These are phyloP conservation scores for Selaginella tamariscina DNA, from an alignment of 75 land plant species.

Conservation along the genomic window DNA sequence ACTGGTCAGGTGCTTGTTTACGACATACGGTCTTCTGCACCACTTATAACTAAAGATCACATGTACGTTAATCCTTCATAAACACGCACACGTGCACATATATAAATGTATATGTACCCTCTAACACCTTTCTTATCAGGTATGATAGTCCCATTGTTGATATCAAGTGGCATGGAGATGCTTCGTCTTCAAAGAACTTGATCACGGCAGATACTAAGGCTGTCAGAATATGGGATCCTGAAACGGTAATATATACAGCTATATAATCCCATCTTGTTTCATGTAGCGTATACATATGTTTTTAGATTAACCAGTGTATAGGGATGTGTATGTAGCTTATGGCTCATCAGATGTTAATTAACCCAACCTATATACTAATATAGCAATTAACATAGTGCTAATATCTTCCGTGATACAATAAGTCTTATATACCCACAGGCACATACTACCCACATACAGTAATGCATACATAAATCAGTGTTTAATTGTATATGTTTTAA, in stretches of 20 bases:
- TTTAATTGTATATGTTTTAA: background rate
- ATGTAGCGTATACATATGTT: background rate
- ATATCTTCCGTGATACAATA: too few species aligned
- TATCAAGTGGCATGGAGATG: slow-evolving; percentile 88
- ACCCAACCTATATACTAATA: too few species aligned
- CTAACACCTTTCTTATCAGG: slow-evolving; percentile 28
- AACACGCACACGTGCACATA: too few species aligned
- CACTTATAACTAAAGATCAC: slow-evolving; percentile 73
- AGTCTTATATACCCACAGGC: too few species aligned
- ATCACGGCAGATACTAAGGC: slow-evolving; percentile 68
- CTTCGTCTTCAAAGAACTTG: slow-evolving; percentile 40
- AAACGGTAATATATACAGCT: slow-evolving; percentile 44
- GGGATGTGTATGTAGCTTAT: too few species aligned
- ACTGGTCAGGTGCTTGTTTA: slow-evolving; percentile 75
- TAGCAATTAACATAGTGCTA: too few species aligned
- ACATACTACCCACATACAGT: too few species aligned
- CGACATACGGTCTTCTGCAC: slow-evolving; percentile 86
- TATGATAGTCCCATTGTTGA: slow-evolving; percentile 76
- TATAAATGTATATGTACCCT: background rate
- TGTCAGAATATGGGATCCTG: slow-evolving; percentile 86
- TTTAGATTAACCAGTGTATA: too few species aligned
- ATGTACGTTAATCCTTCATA: slow-evolving; percentile 36
- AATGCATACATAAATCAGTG: too few species aligned
- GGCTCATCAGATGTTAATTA: too few species aligned
- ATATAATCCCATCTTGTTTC: background rate